Evolutionary conservation across 2,329 filamentous ascomycete species (phyloP).

Genomic region (Paraphaeosphaeria sporulosa): DNA sequence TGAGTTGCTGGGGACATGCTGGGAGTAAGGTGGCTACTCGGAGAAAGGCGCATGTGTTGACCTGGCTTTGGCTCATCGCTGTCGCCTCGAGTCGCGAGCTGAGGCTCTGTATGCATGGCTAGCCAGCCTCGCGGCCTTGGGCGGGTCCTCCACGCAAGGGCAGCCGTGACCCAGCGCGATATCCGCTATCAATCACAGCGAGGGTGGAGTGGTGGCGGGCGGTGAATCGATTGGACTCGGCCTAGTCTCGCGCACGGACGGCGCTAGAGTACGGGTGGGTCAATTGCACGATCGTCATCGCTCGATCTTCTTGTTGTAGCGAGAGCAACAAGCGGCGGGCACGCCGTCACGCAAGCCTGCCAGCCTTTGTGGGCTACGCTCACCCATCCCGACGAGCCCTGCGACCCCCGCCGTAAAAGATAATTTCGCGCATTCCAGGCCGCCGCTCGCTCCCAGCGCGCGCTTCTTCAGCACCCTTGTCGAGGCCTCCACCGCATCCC

Average conservation of each 20-base stretch:
- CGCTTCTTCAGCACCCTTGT: constrained; percentile 1
- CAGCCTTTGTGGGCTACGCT: not conserved
- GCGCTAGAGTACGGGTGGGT: constrained; percentile 6
- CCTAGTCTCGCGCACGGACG: constrained; percentile 2
- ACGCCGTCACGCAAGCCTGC: constrained; percentile 7
- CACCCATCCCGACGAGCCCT: constrained; percentile 12
- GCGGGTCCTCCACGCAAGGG: not conserved
- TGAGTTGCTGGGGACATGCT: constrained; percentile 10
- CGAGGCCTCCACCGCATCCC: constrained; percentile 12
- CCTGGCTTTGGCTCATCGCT: not conserved
- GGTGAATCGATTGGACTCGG: constrained; percentile 19
- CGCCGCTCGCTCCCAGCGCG: constrained; percentile 5
- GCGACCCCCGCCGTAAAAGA: not conserved
- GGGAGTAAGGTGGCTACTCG: not conserved
- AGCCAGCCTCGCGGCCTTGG: not conserved
- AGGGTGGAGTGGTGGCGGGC: constrained; percentile 22
- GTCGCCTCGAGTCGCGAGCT: not conserved
- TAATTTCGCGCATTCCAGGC: not conserved
- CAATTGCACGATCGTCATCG: constrained; percentile 22
- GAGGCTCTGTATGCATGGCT: not conserved
- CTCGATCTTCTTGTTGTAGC: constrained; percentile 12
- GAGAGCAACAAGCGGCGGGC: constrained; percentile 7
- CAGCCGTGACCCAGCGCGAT: constrained; percentile 4
- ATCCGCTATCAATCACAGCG: constrained; percentile 21
- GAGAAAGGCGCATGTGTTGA: constrained; percentile 6